Evolutionary conservation across 768 basidiomycete genomes (phyloP).

Genomic region (Suillus hirtellus): DNA sequence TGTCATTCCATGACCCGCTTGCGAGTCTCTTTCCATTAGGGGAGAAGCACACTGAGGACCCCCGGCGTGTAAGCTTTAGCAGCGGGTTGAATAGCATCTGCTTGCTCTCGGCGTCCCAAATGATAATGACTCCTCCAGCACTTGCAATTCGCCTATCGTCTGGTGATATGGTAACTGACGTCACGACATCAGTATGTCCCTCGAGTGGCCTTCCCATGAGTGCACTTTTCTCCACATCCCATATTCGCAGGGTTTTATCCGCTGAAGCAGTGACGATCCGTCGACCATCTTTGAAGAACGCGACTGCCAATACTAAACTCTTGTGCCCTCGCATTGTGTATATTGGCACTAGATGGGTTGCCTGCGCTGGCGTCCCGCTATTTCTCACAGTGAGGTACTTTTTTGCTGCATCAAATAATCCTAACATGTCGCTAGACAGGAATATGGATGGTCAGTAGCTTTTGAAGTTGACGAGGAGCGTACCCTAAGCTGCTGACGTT

Average conservation of each 20-base stretch:
- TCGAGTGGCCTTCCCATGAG: conserved; percentile 15
- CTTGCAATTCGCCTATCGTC: conserved; percentile 29
- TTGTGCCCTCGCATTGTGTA: not conserved
- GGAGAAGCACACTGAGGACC: conserved; percentile 19
- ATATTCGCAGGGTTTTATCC: conserved; percentile 28
- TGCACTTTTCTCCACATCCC: conserved; percentile 27
- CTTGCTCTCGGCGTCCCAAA: conserved; percentile 26
- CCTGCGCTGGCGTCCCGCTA: too few species aligned
- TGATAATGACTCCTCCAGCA: conserved; percentile 25
- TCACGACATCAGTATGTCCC: conserved; percentile 25
- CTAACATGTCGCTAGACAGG: too few species aligned
- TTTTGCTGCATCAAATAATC: too few species aligned
- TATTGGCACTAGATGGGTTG: not conserved
- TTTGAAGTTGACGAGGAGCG: too few species aligned
- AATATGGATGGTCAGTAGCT: too few species aligned
- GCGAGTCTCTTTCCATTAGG: conserved; percentile 2
- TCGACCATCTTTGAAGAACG: conserved; percentile 29
- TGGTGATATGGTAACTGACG: conserved; percentile 27
- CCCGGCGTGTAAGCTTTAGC: conserved; percentile 25
- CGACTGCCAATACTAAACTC: conserved; percentile 9
- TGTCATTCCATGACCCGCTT: not conserved
- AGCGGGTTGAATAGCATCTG: conserved; percentile 25
- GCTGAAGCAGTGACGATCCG: conserved; percentile 24
- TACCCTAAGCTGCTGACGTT: too few species aligned
- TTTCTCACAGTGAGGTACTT: too few species aligned